Evolutionary conservation across 2,329 filamentous ascomycete genomes (phyloP).

Genomic region (Botrytis paeoniae): DNA sequence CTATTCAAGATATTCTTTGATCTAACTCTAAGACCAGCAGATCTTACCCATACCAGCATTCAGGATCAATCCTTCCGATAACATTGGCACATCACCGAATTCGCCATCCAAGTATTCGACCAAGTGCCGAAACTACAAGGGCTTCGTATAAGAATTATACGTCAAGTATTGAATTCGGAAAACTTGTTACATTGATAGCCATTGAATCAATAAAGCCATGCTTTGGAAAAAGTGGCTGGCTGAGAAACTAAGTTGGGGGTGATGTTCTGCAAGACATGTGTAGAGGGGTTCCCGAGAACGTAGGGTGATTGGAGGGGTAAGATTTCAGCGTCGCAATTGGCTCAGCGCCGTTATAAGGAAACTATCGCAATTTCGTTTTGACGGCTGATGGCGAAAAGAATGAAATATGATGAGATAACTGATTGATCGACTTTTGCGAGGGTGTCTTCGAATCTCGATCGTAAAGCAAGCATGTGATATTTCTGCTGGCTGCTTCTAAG

Average conservation of each 20-base stretch:
- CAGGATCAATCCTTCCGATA: background rate
- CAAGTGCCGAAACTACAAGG: background rate
- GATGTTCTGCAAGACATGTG: background rate
- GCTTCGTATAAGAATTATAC: background rate
- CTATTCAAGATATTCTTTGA: accelerated
- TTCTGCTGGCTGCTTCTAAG: background rate
- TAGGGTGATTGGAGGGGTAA: background rate
- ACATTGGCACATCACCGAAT: background rate
- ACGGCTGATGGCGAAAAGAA: no score
- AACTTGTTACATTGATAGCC: background rate
- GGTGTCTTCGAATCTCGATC: background rate
- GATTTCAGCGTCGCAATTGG: background rate
- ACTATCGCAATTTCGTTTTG: background rate
- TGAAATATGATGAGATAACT: background rate
- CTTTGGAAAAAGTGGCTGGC: background rate
- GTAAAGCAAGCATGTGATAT: no score
- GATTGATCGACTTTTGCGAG: background rate
- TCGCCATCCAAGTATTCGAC: background rate
- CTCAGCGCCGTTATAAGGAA: background rate
- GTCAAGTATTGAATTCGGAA: background rate
- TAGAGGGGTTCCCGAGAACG: background rate
- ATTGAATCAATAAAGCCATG: background rate
- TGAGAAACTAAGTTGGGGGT: background rate
- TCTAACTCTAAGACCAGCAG: background rate
- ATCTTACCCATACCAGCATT: background rate